Conservation (phyloP, 345 rosid species). For the Pugionium cornutum region DNA sequence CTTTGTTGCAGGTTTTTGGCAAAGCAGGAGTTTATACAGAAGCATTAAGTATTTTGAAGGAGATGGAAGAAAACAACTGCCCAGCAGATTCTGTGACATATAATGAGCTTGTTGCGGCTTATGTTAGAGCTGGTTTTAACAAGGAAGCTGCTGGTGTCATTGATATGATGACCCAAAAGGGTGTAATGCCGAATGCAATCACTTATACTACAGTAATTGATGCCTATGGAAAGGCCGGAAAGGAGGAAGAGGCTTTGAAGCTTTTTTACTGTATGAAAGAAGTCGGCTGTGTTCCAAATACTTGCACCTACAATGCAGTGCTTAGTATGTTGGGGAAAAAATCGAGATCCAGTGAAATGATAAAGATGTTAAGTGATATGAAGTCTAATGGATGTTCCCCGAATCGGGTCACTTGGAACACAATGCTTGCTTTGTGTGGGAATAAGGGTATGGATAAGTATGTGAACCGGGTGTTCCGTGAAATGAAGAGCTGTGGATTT, state of each 20-base stretch:
- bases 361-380: constrained; percentile 72
- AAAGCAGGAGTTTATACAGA: constrained; percentile 77
- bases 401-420: constrained; percentile 87
- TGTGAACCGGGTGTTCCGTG: constrained; percentile 65
- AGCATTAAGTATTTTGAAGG: constrained; percentile 70
- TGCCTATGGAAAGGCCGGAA: constrained; percentile 81
- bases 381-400: constrained; percentile 78
- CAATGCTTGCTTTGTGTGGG: constrained; percentile 83
- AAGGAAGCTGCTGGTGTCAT: constrained; percentile 80
- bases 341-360: constrained; percentile 66
- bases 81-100: constrained; percentile 72
- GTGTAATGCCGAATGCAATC: constrained; percentile 74
- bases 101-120: constrained; percentile 83
- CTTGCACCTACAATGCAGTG: constrained; percentile 72
- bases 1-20: constrained; percentile 72
- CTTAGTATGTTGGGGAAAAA: constrained; percentile 84
- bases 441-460: constrained; percentile 64
- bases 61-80: constrained; percentile 83
- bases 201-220: constrained; percentile 82
- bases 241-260: constrained; percentile 65
- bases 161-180: constrained; percentile 61
- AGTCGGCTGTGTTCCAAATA: constrained; percentile 83
- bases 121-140: constrained; percentile 78
- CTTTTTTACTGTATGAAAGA: constrained; percentile 68
- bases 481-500: constrained; percentile 87